Base-by-base conservation (phyloP, 2,329 filamentous ascomycete genomes). In the Hortaea werneckii region DNA sequence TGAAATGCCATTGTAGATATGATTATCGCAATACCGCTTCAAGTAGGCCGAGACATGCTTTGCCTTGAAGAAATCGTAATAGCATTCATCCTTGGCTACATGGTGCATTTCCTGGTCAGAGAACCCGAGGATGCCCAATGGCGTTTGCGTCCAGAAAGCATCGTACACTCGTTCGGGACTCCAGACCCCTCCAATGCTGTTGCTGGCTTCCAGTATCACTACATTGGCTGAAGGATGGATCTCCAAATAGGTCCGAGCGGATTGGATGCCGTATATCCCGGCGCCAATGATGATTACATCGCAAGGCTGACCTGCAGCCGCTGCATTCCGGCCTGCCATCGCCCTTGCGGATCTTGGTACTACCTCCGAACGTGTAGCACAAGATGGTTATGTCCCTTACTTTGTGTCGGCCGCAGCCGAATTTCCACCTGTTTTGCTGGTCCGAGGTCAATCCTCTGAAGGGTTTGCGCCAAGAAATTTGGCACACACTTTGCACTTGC, bases 141-240 rank as follows among this genome's bases (percentile, higher is more conserved):
- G 43, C 5, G 47, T 51, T 41, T 63, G 60, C 5, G 58, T 54
- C 56, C 55, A 59, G 47, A 63, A 62, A 8, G 26, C 43, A 6
- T 54, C 41, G 48, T 62, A 62, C 5, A 53, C 43, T 41, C 57
- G 50, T 11, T 51, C 57, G 49, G 29, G 4, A 11, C 29, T 35
- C 50, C 50, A 52, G 1, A 50, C 47, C 13, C 50, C 47, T 3
- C 56, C 55, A 41, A 47, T 41, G 12, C 29, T 26, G 8, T 41
- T 29, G 38, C 44, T 44, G 6, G 50, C 43, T 41, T 59, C 55
- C 5, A 59, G 48, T 5, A 55, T 40, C n/a, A 48, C n/a, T 7
- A 59, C 38, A 5, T 49, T 46, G 40, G 45, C 37, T 5, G 35
- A 26, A 7, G 56, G 54, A 44, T 58, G 54, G 5, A 56, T 40